Percentiles rank a stretch among this genome's conserved stretches.
phyloP scores from a whole-genome alignment of 179 eudicot genomes.

The Vitellaria paradoxa region DNA sequence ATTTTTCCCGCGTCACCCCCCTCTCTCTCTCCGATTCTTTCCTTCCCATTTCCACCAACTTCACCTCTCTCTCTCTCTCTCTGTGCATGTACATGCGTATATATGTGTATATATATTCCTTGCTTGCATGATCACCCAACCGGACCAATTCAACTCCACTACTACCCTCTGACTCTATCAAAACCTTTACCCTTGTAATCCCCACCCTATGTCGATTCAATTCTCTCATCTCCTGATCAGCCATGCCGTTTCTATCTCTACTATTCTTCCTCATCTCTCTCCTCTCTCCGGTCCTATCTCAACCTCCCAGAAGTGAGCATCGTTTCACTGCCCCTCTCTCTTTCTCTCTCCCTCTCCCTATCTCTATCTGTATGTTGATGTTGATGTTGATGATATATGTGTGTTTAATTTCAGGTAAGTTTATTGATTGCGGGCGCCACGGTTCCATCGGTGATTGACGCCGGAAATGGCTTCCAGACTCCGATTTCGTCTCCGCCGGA shows the following conservation, averaged over 20 bases:
- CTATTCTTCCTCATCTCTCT: conserved; percentile 27
- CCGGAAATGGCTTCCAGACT: conserved; percentile 59
- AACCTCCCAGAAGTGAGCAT: conserved; percentile 43
- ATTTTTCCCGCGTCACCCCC: conserved; percentile 9
- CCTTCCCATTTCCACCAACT: background rate
- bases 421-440: conserved; percentile 80
- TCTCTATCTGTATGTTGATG: background rate
- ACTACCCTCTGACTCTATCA: conserved; percentile 10
- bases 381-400: background rate
- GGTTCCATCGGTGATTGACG: conserved; percentile 18
- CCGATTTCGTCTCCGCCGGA: conserved; percentile 37
- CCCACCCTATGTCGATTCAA: conserved; percentile 6
- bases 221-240: conserved; percentile 12
- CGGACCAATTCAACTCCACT: conserved; percentile 34
- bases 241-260: conserved; percentile 28
- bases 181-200: conserved; percentile 12
- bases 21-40: background rate
- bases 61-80: conserved; percentile 1
- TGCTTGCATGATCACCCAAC: conserved; percentile 24
- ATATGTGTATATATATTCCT: conserved; percentile 18
- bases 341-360: background rate
- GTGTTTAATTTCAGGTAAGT: conserved; percentile 31
- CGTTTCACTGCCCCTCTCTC: background rate
- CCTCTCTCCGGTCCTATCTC: conserved; percentile 30
- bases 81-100: conserved; percentile 28